Evolutionary conservation across 805 yeast genomes (phyloP), one percentile per base, ranked within the genome.

Genomic region (Hyphopichia homilentoma): DNA sequence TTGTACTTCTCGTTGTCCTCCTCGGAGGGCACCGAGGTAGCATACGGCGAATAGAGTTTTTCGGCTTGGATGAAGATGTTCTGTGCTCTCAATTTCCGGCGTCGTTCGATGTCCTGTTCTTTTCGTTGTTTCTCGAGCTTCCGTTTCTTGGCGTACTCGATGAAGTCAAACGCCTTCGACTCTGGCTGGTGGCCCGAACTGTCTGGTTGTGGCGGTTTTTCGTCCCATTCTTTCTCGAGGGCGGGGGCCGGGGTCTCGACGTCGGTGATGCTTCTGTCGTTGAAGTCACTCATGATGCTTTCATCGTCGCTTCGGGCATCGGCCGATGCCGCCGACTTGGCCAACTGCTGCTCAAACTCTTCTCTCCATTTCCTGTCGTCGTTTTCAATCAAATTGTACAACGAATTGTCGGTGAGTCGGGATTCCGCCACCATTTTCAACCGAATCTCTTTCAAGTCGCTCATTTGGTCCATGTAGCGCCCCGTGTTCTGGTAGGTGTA

Each of bases 401-500:
- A 57, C 0, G 96, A 94, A 32, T 65, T 67, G 52, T 89, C 96
- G 3, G 90, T 93, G 32, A 79, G 62, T 35, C 84, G 67, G 19
- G 95, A 84, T 53, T 90, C 97, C 31, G 78, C 79, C 2, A 86
- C 89, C 32, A 89, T 65, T 45, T 75, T 75, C 34, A 83, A 75
- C 40, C 90, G 69, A 34, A 90, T 69, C 36, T 73, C 65, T 41
- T 81, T 76, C 39, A 89, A 85, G 48, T 86, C 90, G 1, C 79
- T 73, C 11, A 79, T 59, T 14, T 80, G 67, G 16, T 75, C 65
- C 35, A 79, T 70, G 52, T 66, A 88, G 41, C 71, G 70, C 0
- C 95, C 83, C 0, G 96, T 84, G 35, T 79, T 74, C 55, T 77
- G 79, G 53, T 83, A 90, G 0, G 97, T 90, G 57, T 89, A 94